Evolutionary conservation across 2,329 filamentous ascomycete species (phyloP).

Genomic region (Thelonectria olida): DNA sequence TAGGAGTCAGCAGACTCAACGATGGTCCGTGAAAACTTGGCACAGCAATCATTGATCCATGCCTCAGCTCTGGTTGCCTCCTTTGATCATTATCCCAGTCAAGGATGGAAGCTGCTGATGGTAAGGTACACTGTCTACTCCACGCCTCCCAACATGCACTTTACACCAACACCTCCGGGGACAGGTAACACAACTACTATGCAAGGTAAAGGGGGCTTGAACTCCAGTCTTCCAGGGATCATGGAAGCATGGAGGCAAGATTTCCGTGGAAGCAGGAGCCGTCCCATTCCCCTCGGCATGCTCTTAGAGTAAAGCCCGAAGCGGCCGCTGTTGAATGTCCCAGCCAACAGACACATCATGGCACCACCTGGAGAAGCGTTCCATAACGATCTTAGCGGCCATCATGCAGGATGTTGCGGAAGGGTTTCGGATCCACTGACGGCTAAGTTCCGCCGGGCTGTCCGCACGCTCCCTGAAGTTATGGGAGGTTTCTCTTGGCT

Average conservation of each 20-base stretch:
- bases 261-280: background rate
- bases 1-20: too few relatives aligned
- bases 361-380: background rate
- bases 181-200: background rate
- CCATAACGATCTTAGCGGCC: background rate
- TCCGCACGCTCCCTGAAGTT: background rate
- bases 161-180: background rate
- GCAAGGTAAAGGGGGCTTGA: background rate
- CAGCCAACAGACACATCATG: background rate
- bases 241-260: background rate
- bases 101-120: background rate
- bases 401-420: background rate
- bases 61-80: background rate
- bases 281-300: background rate
- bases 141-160: background rate
- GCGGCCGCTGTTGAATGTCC: background rate
- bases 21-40: too few relatives aligned
- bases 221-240: too few relatives aligned
- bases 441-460: background rate
- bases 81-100: slow-evolving; percentile 41
- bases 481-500: background rate
- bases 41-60: background rate
- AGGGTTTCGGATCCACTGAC: background rate
- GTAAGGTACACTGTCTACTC: slow-evolving; percentile 1
- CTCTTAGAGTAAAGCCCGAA: slow-evolving; percentile 1